These are phyloP conservation scores for Cyberlindnera xishuangbannaensis DNA, from an alignment of 805 yeast genomes.

Conservation along the genomic window DNA sequence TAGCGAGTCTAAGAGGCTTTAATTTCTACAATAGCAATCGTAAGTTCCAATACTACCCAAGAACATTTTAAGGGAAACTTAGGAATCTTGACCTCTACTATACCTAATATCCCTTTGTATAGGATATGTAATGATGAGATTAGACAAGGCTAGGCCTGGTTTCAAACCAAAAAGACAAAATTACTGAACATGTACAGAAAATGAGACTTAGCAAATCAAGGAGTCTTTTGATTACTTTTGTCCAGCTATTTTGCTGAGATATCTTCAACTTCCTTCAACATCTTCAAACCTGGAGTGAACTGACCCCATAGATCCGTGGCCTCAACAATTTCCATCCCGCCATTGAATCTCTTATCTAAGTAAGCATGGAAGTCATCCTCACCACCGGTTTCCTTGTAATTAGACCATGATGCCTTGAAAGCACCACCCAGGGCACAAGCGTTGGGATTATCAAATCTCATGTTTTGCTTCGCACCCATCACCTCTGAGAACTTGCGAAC, in stretches of 20 bases:
- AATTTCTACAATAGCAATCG: too few species aligned
- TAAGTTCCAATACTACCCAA: too few species aligned
- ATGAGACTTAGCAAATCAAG: too few species aligned
- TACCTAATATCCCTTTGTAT: too few species aligned
- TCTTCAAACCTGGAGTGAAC: conserved; percentile 15
- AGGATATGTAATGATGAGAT: too few species aligned
- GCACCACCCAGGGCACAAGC: conserved; percentile 95
- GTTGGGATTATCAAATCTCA: conserved; percentile 69
- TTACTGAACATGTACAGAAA: too few species aligned
- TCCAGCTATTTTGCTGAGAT: conserved; percentile 2
- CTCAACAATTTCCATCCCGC: conserved; percentile 10
- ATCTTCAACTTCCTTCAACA: conserved; percentile 15
- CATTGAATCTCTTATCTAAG: conserved; percentile 32
- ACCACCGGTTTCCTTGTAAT: conserved; percentile 16
- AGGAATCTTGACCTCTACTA: too few species aligned
- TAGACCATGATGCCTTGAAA: conserved; percentile 75
- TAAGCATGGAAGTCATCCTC: conserved; percentile 35
- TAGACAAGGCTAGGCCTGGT: too few species aligned
- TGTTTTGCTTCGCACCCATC: conserved; percentile 57
- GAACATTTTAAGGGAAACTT: too few species aligned
- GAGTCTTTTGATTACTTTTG: too few species aligned
- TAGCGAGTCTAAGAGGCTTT: too few species aligned
- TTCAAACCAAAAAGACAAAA: too few species aligned
- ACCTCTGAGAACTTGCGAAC: conserved; percentile 65
- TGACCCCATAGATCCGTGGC: conserved; percentile 10